phyloP scores from a whole-genome alignment of 306 rosid species.

The Sicyos baderoa region DNA sequence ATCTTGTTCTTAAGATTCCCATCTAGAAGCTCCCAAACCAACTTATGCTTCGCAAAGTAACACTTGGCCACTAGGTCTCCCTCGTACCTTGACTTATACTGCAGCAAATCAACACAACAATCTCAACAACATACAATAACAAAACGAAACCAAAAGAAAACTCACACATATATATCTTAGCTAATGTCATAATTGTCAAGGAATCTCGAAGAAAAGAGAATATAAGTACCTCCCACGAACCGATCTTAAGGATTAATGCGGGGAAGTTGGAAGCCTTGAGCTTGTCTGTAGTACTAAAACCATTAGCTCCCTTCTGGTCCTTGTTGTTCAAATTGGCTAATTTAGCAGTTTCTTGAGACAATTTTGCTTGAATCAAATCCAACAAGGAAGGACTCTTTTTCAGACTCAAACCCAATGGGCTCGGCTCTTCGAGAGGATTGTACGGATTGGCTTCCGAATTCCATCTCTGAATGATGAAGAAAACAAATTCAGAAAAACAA shows the following conservation, averaged over 20 bases:
- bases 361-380: slow-evolving; percentile 77
- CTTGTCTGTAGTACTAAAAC: slow-evolving; percentile 42
- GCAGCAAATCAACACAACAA: slow-evolving; percentile 12
- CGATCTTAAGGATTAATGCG: slow-evolving; percentile 63
- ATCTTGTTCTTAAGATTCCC: slow-evolving; percentile 81
- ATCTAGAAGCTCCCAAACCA: slow-evolving; percentile 88
- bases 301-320: slow-evolving; percentile 34
- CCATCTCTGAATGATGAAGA: slow-evolving; percentile 24
- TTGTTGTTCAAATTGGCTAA: slow-evolving; percentile 28
- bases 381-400: slow-evolving; percentile 77
- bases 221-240: slow-evolving; percentile 71
- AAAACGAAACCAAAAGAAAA: too few species aligned
- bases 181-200: too few species aligned
- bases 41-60: slow-evolving; percentile 82
- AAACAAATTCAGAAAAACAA: too few species aligned
- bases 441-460: slow-evolving; percentile 28
- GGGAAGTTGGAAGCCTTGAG: slow-evolving; percentile 86
- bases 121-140: slow-evolving; percentile 9
- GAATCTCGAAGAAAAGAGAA: too few species aligned
- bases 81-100: slow-evolving; percentile 75
- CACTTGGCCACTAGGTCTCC: slow-evolving; percentile 84
- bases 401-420: slow-evolving; percentile 78
- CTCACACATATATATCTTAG: too few species aligned
- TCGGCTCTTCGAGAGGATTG: slow-evolving; percentile 79
- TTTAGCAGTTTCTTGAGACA: slow-evolving; percentile 41